Evolutionary conservation across 2,329 filamentous ascomycete genomes (phyloP).

Genomic region (Colletotrichum cereale): DNA sequence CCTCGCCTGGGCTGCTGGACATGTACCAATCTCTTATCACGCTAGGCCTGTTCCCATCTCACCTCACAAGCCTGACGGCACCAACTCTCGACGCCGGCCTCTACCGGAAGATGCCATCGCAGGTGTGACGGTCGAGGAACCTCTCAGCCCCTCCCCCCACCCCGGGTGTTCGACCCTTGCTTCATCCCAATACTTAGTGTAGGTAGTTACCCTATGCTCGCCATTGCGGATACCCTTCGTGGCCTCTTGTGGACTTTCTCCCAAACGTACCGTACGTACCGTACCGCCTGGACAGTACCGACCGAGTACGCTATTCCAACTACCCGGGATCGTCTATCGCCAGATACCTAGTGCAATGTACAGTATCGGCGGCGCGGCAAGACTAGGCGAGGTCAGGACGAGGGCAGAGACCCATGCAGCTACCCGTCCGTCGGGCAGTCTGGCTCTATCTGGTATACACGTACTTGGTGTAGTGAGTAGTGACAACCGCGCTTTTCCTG

Average conservation of each 20-base stretch:
- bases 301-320: background rate
- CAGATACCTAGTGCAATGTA: too few species aligned
- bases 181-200: background rate
- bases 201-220: background rate
- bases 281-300: background rate
- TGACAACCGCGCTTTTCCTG: background rate
- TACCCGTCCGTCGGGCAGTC: background rate
- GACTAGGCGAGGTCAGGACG: background rate
- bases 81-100: background rate
- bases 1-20: background rate
- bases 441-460: background rate
- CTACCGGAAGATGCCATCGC: background rate
- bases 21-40: background rate
- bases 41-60: background rate
- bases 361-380: background rate
- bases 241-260: background rate
- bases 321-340: background rate
- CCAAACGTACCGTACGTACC: too few species aligned
- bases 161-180: background rate
- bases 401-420: constrained; percentile 6
- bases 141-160: too few species aligned
- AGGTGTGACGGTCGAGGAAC: constrained; percentile 9
- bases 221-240: background rate
- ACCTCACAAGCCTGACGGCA: background rate
- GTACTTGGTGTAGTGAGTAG: background rate